Evolutionary conservation across 768 basidiomycete genomes (phyloP).

Genomic region (Xerocomellus amylosporus): DNA sequence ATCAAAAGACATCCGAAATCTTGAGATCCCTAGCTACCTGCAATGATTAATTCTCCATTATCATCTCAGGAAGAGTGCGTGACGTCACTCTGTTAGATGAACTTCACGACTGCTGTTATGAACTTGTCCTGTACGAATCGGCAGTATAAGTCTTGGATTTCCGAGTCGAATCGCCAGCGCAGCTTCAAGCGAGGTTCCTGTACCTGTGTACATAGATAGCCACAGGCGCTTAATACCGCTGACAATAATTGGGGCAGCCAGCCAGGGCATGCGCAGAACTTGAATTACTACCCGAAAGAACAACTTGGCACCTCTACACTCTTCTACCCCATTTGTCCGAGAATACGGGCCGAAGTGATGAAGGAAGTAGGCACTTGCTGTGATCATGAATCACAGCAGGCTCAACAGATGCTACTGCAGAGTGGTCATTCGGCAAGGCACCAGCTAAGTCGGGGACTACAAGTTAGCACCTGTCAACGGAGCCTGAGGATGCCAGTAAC

Average conservation of each 20-base stretch:
- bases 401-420: too few species aligned
- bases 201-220: background rate
- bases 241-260: background rate
- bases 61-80: background rate
- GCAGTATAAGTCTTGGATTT: background rate
- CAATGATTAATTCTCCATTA: background rate
- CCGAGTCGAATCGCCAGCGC: background rate
- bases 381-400: too few species aligned
- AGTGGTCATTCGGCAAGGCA: too few species aligned
- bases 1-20: background rate
- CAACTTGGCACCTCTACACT: background rate
- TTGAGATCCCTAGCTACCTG: background rate
- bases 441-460: too few species aligned
- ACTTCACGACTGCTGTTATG: background rate
- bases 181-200: background rate
- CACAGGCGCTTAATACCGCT: background rate
- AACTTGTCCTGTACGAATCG: too few species aligned
- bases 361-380: too few species aligned
- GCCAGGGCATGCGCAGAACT: background rate
- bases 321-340: too few species aligned
- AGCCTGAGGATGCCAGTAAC: too few species aligned
- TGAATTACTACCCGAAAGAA: background rate
- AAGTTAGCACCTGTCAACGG: too few species aligned
- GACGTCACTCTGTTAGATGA: background rate
- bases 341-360: too few species aligned